These are phyloP conservation scores for Helichrysum umbraculigerum DNA, from an alignment of 129 eudicot species.

Conservation along the genomic window DNA sequence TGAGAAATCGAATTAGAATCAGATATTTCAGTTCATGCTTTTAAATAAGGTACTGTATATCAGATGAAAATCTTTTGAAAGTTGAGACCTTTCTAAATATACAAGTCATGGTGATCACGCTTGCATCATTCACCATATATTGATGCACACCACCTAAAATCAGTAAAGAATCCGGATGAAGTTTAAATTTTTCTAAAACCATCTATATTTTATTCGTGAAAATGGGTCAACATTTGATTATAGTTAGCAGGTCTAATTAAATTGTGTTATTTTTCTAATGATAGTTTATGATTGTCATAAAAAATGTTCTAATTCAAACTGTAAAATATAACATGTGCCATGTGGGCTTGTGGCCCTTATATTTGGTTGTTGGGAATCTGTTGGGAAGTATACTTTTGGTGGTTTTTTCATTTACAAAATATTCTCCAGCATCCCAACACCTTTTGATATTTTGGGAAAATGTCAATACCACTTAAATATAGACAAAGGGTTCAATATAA, in stretches of 20 bases:
- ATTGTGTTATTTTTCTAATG: neutral
- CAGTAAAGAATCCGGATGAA: neutral
- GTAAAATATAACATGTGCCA: neutral
- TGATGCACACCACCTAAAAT: neutral
- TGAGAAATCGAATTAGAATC: neutral
- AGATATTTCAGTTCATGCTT: neutral
- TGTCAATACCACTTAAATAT: neutral
- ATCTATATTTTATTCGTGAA: neutral
- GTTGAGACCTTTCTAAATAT: neutral
- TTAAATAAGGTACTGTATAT: neutral
- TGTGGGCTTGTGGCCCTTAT: constrained; percentile 11
- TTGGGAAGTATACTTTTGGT: constrained; percentile 1
- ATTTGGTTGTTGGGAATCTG: constrained; percentile 21
- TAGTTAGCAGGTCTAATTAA: neutral
- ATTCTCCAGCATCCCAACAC: constrained; percentile 14
- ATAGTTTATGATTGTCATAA: neutral
- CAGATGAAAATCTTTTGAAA: neutral
- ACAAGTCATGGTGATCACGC: neutral
- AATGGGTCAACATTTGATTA: neutral
- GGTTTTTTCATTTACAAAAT: constrained; percentile 11
- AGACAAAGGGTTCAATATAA: neutral
- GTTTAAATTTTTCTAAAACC: too few relatives aligned
- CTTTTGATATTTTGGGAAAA: constrained; percentile 5
- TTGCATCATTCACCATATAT: neutral
- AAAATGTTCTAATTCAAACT: neutral